These are phyloP conservation scores for Westerdykella ornata DNA, from an alignment of 2,329 filamentous ascomycete species.

Conservation along the genomic window DNA sequence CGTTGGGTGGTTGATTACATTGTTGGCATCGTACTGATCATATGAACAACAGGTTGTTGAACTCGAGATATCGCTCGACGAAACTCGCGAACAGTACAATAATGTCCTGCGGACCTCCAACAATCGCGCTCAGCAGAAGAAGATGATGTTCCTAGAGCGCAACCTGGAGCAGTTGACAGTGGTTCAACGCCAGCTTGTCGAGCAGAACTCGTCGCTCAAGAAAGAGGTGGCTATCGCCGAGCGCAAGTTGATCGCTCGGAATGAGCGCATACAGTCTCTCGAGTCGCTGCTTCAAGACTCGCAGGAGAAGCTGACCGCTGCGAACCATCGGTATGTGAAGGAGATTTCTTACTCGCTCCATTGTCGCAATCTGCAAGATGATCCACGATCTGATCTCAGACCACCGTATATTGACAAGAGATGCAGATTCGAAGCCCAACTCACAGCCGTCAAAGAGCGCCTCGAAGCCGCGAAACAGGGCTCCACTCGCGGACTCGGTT, in stretches of 20 bases:
- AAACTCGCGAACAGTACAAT: conserved; percentile 98
- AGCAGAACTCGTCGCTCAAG: conserved; percentile 95
- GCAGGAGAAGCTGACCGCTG: conserved; percentile 95
- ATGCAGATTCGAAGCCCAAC: conserved; percentile 86
- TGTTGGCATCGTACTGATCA: conserved; percentile 5
- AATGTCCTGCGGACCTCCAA: conserved; percentile 94
- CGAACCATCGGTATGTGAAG: conserved; percentile 82
- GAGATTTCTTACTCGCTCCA: conserved; percentile 6
- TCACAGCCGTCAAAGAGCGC: conserved; percentile 94
- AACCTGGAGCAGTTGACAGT: conserved; percentile 97
- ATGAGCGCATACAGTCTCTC: conserved; percentile 91
- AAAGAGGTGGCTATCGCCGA: conserved; percentile 99
- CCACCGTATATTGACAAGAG: conserved; percentile 7
- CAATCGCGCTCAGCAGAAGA: conserved; percentile 98
- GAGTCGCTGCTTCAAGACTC: conserved; percentile 91
- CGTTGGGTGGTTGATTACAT: conserved; percentile 5
- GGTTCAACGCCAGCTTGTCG: conserved; percentile 93
- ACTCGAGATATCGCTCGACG: conserved; percentile 93
- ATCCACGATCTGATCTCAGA: background rate
- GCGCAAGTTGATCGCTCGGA: conserved; percentile 90
- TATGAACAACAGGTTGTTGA: conserved; percentile 61
- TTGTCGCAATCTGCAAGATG: conserved; percentile 1
- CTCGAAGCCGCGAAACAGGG: conserved; percentile 91
- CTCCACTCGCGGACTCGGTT: conserved; percentile 73
- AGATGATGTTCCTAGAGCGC: conserved; percentile 98